Evolutionary conservation across 257 asterid genomes (phyloP).

Genomic region (Knoxia roxburghii): DNA sequence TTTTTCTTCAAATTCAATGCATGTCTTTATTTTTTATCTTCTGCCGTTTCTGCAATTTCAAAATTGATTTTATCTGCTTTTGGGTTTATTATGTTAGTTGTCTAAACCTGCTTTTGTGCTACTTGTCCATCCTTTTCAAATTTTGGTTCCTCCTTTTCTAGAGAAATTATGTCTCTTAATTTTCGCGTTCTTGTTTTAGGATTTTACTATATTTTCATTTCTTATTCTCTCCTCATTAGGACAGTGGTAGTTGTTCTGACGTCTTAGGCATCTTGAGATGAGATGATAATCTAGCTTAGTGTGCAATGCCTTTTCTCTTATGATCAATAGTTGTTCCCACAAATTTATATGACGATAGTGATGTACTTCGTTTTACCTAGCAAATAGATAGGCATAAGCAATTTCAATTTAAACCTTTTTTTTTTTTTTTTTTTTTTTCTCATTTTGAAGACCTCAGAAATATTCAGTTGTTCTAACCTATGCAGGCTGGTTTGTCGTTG

Average conservation of each 20-base stretch:
- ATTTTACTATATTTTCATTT: not conserved
- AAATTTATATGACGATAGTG: not conserved
- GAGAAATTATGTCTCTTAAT: not conserved
- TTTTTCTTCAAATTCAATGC: not conserved
- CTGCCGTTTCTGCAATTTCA: not conserved
- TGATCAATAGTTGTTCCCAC: not conserved
- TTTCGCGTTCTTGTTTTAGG: not conserved
- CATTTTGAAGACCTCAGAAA: not conserved
- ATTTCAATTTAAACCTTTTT: not conserved
- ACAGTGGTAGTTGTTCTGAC: not conserved
- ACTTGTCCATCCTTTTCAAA: not conserved
- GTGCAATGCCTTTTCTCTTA: not conserved
- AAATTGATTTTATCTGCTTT: not conserved
- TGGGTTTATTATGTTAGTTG: not conserved
- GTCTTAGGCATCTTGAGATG: not conserved
- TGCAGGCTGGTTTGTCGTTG: conserved; percentile 40
- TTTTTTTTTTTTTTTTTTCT: not conserved
- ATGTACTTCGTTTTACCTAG: not conserved
- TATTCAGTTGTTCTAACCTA: conserved; percentile 5
- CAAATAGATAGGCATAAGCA: not conserved
- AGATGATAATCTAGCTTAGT: not conserved
- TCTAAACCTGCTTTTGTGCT: not conserved
- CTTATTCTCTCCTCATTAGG: not conserved
- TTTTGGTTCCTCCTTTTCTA: not conserved
- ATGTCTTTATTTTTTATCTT: not conserved